Evolutionary conservation across 164 flowering plant genomes (phyloP).

Genomic region (Liquidambar formosana): DNA sequence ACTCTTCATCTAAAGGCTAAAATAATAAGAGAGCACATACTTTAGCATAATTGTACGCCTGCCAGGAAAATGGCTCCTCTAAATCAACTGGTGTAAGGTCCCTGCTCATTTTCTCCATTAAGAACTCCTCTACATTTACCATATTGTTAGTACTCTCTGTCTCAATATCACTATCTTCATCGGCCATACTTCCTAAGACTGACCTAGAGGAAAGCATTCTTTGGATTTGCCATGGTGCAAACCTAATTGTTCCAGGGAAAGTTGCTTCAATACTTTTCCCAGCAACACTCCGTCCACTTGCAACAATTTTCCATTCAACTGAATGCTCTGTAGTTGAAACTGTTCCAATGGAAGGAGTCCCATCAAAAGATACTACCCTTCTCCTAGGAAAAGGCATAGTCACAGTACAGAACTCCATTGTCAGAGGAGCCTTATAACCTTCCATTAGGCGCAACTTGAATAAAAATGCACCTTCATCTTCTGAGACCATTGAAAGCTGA

Average conservation of each 20-base stretch:
- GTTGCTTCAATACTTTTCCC: slow-evolving; percentile 95
- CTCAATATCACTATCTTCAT: slow-evolving; percentile 87
- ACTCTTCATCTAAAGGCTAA: not conserved
- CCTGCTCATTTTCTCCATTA: slow-evolving; percentile 87
- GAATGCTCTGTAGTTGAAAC: slow-evolving; percentile 75
- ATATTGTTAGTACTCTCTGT: slow-evolving; percentile 55
- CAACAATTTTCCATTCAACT: slow-evolving; percentile 90
- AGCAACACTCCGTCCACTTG: slow-evolving; percentile 65
- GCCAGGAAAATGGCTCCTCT: slow-evolving; percentile 98
- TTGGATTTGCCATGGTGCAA: slow-evolving; percentile 71
- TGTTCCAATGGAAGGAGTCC: slow-evolving; percentile 94
- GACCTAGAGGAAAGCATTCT: slow-evolving; percentile 39
- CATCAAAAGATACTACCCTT: slow-evolving; percentile 77
- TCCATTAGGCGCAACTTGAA: slow-evolving; percentile 86
- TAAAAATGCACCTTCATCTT: slow-evolving; percentile 97
- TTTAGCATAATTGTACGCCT: slow-evolving; percentile 91
- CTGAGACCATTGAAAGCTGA: slow-evolving; percentile 99
- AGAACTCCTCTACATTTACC: slow-evolving; percentile 75
- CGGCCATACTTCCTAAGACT: slow-evolving; percentile 38
- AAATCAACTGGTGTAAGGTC: slow-evolving; percentile 85
- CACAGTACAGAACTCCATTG: slow-evolving; percentile 87
- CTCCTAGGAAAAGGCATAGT: slow-evolving; percentile 95
- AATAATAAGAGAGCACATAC: slow-evolving; percentile 40
- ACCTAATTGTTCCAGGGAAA: slow-evolving; percentile 89
- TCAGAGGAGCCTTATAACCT: slow-evolving; percentile 76